phyloP scores from a whole-genome alignment of 306 rosid species.

The Quercus alba region DNA sequence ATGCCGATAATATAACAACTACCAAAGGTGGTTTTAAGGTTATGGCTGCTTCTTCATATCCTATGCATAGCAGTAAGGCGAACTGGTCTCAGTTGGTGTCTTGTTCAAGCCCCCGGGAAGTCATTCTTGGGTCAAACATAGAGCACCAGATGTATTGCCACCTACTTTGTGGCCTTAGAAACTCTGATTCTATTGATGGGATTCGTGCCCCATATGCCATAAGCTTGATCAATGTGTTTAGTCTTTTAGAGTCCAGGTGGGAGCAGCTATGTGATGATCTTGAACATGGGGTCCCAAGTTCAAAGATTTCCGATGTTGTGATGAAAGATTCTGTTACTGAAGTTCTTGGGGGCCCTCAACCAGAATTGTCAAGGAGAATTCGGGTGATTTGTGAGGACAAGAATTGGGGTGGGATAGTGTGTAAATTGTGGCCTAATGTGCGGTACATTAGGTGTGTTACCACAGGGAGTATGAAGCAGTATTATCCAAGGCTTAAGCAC shows the following conservation, averaged over 20 bases:
- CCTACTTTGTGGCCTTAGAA: slow-evolving; percentile 58
- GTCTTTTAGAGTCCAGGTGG: slow-evolving; percentile 51
- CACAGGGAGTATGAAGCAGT: slow-evolving; percentile 66
- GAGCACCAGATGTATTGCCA: slow-evolving; percentile 74
- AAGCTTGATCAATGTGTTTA: slow-evolving; percentile 42
- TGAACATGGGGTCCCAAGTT: slow-evolving; percentile 39
- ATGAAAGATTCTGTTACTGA: slow-evolving; percentile 45
- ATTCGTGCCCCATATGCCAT: slow-evolving; percentile 52
- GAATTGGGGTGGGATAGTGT: slow-evolving; percentile 50
- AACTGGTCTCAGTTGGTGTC: slow-evolving; percentile 35
- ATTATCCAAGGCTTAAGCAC: slow-evolving; percentile 45
- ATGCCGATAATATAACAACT: slow-evolving; percentile 48
- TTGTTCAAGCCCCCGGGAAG: slow-evolving; percentile 52
- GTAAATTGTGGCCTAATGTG: slow-evolving; percentile 50
- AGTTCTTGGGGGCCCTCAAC: slow-evolving; percentile 54
- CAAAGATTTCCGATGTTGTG: slow-evolving; percentile 38
- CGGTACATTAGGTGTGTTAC: slow-evolving; percentile 54
- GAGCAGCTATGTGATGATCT: slow-evolving; percentile 56
- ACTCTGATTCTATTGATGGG: slow-evolving; percentile 37
- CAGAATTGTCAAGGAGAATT: slow-evolving; percentile 44
- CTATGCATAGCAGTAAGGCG: slow-evolving; percentile 41
- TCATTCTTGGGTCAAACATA: slow-evolving; percentile 50
- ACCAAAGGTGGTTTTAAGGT: slow-evolving; percentile 60
- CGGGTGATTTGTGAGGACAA: slow-evolving; percentile 35
- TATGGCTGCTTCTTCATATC: slow-evolving; percentile 68